Percentiles rank a stretch among this genome's conserved stretches.
phyloP scores from a whole-genome alignment of 352 stramenopile genomes.

The Globisporangium viniferum region DNA sequence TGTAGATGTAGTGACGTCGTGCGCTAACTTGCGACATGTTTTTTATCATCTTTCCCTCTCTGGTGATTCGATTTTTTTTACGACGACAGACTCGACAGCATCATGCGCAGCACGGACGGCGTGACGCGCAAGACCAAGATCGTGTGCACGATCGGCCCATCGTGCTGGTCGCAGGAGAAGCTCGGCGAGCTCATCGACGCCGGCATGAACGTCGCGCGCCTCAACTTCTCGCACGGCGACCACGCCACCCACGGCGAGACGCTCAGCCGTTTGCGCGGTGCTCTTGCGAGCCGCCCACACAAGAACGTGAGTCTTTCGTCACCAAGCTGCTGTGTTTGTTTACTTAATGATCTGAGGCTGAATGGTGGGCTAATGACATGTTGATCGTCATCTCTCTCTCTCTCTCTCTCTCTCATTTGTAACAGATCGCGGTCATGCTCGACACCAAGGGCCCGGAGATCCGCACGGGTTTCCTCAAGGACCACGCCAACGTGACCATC shows the following conservation, averaged over 20 bases:
- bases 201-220: conserved; percentile 96
- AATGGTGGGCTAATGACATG: background rate
- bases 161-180: conserved; percentile 92
- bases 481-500: conserved; percentile 62
- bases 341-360: background rate
- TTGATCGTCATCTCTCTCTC: background rate
- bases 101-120: conserved; percentile 48
- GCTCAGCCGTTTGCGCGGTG: conserved; percentile 60
- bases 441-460: conserved; percentile 98
- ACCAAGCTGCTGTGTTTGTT: background rate
- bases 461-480: conserved; percentile 85
- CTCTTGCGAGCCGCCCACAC: conserved; percentile 57
- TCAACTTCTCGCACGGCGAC: conserved; percentile 99
- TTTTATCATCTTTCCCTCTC: background rate
- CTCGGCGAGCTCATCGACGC: conserved; percentile 87
- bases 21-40: conserved; percentile 10
- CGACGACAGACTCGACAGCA: conserved; percentile 40
- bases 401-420: background rate
- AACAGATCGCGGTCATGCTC: conserved; percentile 88
- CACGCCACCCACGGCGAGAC: conserved; percentile 82
- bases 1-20: background rate
- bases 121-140: conserved; percentile 88
- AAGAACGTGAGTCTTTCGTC: conserved; percentile 44
- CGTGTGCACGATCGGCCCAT: conserved; percentile 87
- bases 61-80: background rate